phyloP scores from a whole-genome alignment of 805 yeast species.

The Candida maltosa region DNA sequence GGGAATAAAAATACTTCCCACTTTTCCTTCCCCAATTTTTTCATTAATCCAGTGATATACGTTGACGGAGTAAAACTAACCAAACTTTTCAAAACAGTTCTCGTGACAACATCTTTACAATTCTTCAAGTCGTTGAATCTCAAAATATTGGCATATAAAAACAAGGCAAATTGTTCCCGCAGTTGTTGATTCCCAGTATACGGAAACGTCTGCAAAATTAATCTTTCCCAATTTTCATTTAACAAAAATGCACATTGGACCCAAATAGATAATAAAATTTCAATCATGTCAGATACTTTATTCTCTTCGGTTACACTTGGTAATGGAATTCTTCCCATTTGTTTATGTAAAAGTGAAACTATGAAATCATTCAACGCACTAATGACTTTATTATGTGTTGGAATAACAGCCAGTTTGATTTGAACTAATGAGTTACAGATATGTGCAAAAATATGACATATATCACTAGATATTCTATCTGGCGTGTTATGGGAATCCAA shows the following conservation, averaged over 20 bases:
- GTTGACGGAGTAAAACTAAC: slow-evolving; percentile 21
- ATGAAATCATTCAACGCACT: slow-evolving; percentile 1
- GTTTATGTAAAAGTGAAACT: slow-evolving; percentile 14
- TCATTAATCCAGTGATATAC: slow-evolving; percentile 22
- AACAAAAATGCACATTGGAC: slow-evolving; percentile 14
- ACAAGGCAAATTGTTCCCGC: slow-evolving; percentile 30
- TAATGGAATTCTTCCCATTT: slow-evolving; percentile 36
- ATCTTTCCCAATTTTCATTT: slow-evolving; percentile 30
- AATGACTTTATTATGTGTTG: neutral
- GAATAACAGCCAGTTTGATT: slow-evolving; percentile 1
- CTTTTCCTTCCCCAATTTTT: slow-evolving; percentile 13
- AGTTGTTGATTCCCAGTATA: slow-evolving; percentile 36
- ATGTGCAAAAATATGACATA: slow-evolving; percentile 2
- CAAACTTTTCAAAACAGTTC: slow-evolving; percentile 21
- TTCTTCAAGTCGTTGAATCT: slow-evolving; percentile 15
- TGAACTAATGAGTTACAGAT: neutral
- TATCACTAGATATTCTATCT: slow-evolving; percentile 1
- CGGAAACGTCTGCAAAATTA: slow-evolving; percentile 35
- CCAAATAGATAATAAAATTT: slow-evolving; percentile 30
- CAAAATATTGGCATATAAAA: slow-evolving; percentile 23
- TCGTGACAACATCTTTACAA: slow-evolving; percentile 19
- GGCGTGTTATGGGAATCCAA: slow-evolving; percentile 2
- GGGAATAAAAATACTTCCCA: slow-evolving; percentile 16
- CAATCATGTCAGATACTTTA: slow-evolving; percentile 19
- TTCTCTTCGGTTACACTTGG: slow-evolving; percentile 19